A percentile compares a stretch with the other conserved stretches of the same genome.
Evolutionary conservation across 441 rosid genomes (phyloP).

Genomic region (Adansonia gregorii): DNA sequence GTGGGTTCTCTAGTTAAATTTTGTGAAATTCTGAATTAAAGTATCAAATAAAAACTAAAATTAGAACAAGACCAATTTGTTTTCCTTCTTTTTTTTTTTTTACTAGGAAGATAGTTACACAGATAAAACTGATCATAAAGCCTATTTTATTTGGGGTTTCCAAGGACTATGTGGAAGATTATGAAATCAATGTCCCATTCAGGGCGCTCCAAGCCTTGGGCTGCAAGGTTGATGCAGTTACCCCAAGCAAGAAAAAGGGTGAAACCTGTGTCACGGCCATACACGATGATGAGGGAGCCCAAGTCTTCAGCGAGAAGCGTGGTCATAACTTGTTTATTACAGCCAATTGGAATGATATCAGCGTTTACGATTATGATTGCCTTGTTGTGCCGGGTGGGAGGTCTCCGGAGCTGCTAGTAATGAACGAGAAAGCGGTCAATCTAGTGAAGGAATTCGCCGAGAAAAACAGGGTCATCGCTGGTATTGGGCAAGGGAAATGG

Average conservation of each 20-base stretch:
- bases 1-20: neutral
- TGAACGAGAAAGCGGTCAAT: slow-evolving; percentile 41
- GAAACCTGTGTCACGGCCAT: slow-evolving; percentile 49
- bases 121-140: neutral
- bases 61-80: neutral
- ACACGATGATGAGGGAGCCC: slow-evolving; percentile 50
- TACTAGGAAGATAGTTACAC: neutral
- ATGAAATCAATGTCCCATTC: slow-evolving; percentile 50
- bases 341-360: slow-evolving; percentile 42
- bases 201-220: slow-evolving; percentile 55
- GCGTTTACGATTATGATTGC: slow-evolving; percentile 47
- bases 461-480: slow-evolving; percentile 45
- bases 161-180: slow-evolving; percentile 61
- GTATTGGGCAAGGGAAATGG: slow-evolving; percentile 55
- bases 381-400: slow-evolving; percentile 56
- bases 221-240: slow-evolving; percentile 48
- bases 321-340: slow-evolving; percentile 51
- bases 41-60: neutral
- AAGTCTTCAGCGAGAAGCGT: slow-evolving; percentile 47
- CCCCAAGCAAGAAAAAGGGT: slow-evolving; percentile 53
- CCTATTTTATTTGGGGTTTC: neutral
- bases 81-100: neutral
- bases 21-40: neutral
- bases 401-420: slow-evolving; percentile 50
- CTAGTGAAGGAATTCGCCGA: slow-evolving; percentile 44